These are phyloP conservation scores for Prunus campanulata DNA, from an alignment of 306 rosid genomes.

Conservation along the genomic window DNA sequence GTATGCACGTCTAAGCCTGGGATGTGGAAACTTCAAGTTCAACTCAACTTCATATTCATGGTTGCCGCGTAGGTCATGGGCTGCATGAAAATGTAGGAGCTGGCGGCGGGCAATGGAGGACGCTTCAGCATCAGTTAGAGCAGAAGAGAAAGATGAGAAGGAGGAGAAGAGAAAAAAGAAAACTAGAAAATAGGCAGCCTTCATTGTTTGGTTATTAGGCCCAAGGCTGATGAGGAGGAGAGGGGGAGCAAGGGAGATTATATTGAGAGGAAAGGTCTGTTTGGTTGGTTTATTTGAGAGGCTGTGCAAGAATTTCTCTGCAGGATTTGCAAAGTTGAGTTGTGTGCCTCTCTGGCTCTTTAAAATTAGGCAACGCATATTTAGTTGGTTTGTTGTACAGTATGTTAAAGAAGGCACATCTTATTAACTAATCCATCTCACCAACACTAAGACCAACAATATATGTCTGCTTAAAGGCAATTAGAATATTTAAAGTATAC, in stretches of 20 bases:
- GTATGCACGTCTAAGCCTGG: slow-evolving; percentile 32
- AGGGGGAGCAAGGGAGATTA: background rate
- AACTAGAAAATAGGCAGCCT: slow-evolving; percentile 20
- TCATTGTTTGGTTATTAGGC: slow-evolving; percentile 18
- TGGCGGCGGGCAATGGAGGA: slow-evolving; percentile 23
- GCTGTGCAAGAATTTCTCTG: slow-evolving; percentile 19
- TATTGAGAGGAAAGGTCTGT: background rate
- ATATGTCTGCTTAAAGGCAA: too few relatives aligned
- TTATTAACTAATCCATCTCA: background rate
- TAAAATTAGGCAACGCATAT: background rate
- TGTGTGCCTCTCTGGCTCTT: background rate
- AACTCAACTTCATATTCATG: slow-evolving; percentile 2
- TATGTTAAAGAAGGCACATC: too few relatives aligned
- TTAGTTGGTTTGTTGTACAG: background rate
- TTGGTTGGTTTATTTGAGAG: slow-evolving; percentile 3
- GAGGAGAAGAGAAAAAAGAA: background rate
- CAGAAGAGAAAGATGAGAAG: background rate
- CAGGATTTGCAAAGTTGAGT: background rate
- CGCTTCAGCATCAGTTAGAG: slow-evolving; percentile 26
- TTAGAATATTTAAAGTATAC: too few relatives aligned
- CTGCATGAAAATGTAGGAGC: slow-evolving; percentile 10
- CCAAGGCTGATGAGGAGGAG: background rate
- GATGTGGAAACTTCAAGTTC: slow-evolving; percentile 9
- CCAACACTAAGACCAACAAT: background rate
- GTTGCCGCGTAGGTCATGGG: slow-evolving; percentile 12